These are phyloP conservation scores for Botrytis fabae DNA, from an alignment of 2,329 filamentous ascomycete genomes.

Conservation along the genomic window DNA sequence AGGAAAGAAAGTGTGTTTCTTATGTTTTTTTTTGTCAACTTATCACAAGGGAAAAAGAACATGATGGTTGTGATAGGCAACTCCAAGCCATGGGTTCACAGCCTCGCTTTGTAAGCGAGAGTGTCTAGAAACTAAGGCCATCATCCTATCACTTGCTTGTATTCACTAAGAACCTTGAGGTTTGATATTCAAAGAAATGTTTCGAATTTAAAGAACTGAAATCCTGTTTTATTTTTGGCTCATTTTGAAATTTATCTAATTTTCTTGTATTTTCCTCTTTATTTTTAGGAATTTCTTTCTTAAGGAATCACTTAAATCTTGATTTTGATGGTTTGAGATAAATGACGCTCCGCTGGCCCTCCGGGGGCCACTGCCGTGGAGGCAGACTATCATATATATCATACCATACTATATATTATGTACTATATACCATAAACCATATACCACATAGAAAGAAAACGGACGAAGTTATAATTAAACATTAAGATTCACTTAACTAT, in stretches of 20 bases:
- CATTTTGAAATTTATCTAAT: too few species aligned
- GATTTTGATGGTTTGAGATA: not conserved
- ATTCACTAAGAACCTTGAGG: too few species aligned
- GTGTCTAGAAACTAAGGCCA: too few species aligned
- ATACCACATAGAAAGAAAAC: too few species aligned
- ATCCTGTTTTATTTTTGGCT: not conserved
- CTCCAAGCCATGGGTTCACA: not conserved
- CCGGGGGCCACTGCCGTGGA: not conserved
- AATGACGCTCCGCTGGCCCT: not conserved
- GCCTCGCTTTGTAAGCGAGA: not conserved
- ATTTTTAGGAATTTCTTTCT: not conserved
- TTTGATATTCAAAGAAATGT: too few species aligned
- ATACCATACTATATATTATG: too few species aligned
- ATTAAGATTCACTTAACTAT: too few species aligned
- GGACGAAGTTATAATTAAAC: too few species aligned
- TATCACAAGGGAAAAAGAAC: not conserved
- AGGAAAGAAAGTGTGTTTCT: not conserved
- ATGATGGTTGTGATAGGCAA: not conserved
- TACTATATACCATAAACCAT: too few species aligned
- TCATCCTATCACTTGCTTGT: too few species aligned
- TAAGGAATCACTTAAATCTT: not conserved
- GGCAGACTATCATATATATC: not conserved
- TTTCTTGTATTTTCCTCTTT: too few species aligned
- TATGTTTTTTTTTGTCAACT: not conserved
- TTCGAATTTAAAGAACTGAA: not conserved